Evolutionary conservation across 2,329 filamentous ascomycete genomes (phyloP), one percentile per base, ranked within the genome.

Genomic region (Plectosphaerella plurivora): DNA sequence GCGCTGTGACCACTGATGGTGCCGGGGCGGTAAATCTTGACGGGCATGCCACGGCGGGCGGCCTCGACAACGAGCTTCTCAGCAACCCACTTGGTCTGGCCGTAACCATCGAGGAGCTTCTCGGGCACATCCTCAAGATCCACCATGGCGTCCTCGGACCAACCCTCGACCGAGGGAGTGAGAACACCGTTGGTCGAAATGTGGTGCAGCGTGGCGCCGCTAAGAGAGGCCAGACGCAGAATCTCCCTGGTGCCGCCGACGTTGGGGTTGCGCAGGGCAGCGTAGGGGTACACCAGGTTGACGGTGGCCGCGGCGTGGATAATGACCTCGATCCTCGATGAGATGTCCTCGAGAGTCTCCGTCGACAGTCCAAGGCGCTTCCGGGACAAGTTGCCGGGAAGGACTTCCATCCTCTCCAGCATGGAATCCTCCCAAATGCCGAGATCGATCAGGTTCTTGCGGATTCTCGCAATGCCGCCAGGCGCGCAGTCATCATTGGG

Each of bases 1-100:
- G 73, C 72, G 61, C 87, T 91, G 68, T 92, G 88, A 0, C 89
- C 89, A 59, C 85, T 89, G 61, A 92, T 91, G 0, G 89, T 92
- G 45, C 88, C 88, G 0, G 85, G 84, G 7, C 88, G 84, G 59
- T 88, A 83, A 39, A 91, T 85, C 60, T 83, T 81, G 25, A 88
- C 83, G 0, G 87, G 87, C 33, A 91, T 71, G 10, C 87, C 87
- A 37, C 87, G 81, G 24, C 79, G 78, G 24, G 79, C 79, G 10
- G 88, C 87, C 62, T 90, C 86, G 11, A 82, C 74, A 9, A 89
- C 84, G 3, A 91, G 82, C 65, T 87, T 83, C 65, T 91, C 88
- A 3, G 88, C 87, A 28, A 89, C 88, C 88, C 88, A 91, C 64
- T 91, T 91, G 1, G 87, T 89, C 67, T 91, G 88, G 1, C 87